phyloP scores from a whole-genome alignment of 1,284 basidiomycete species.

The Sutorius eximius region DNA sequence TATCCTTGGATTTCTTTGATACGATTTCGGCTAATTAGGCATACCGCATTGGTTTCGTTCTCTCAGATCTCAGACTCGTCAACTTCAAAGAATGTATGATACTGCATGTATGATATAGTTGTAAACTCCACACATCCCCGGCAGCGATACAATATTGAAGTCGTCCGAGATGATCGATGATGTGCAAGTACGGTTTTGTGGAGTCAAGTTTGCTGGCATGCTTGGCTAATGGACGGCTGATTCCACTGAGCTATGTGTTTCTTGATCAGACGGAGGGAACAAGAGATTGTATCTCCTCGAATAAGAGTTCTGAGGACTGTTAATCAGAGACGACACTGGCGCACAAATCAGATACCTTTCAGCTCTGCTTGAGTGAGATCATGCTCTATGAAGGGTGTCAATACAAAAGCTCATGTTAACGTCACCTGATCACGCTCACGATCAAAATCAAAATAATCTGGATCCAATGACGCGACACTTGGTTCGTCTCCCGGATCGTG shows the following conservation, averaged over 20 bases:
- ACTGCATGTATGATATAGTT: constrained; percentile 23
- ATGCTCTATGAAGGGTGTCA: constrained; percentile 45
- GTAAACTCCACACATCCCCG: constrained; percentile 2
- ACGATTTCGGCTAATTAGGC: constrained; percentile 10
- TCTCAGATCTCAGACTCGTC: neutral
- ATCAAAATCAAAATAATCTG: constrained; percentile 87
- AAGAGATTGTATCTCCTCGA: constrained; percentile 69
- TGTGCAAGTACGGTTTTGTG: neutral
- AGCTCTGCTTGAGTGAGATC: constrained; percentile 74
- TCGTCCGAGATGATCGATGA: neutral
- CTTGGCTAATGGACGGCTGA: too few relatives aligned
- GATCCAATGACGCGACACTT: constrained; percentile 67
- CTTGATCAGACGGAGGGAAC: constrained; percentile 48
- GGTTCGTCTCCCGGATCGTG: constrained; percentile 88
- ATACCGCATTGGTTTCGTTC: constrained; percentile 4
- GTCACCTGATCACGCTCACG: constrained; percentile 41
- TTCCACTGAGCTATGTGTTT: too few relatives aligned
- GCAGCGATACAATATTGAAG: constrained; percentile 1
- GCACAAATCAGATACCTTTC: constrained; percentile 47
- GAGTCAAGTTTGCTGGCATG: too few relatives aligned
- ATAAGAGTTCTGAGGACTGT: constrained; percentile 47
- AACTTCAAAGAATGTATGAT: constrained; percentile 14
- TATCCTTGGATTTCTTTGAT: constrained; percentile 9
- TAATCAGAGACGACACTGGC: constrained; percentile 21
- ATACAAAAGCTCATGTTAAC: neutral